Conservation (phyloP, 164 flowering plant species). For the Kingdonia uniflora region DNA sequence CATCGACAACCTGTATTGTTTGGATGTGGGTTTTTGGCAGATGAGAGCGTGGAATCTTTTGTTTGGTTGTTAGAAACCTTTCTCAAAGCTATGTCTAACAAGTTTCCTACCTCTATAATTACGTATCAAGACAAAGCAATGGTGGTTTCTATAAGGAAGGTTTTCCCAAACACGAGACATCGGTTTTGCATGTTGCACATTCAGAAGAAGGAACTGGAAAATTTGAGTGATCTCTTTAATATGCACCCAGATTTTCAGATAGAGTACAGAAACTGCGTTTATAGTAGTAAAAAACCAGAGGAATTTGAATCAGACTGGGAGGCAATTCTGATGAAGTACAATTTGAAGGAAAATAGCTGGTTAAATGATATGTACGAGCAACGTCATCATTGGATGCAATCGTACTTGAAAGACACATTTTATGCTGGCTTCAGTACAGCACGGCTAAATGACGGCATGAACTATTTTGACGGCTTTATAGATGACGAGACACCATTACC, state of each 20-base stretch:
- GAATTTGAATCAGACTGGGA: conserved; percentile 8
- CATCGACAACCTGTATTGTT: conserved; percentile 9
- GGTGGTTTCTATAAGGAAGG: conserved; percentile 7
- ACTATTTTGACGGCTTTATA: conserved; percentile 9
- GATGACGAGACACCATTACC: conserved; percentile 2
- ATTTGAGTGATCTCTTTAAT: conserved; percentile 2
- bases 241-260: conserved; percentile 7
- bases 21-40: conserved; percentile 12
- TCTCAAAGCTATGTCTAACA: conserved; percentile 7
- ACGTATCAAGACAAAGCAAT: conserved; percentile 11
- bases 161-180: conserved; percentile 8
- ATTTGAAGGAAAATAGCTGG: conserved; percentile 6
- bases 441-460: neutral
- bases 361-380: conserved; percentile 4
- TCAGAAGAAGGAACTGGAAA: conserved; percentile 6
- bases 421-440: conserved; percentile 5
- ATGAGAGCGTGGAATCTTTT: conserved; percentile 11
- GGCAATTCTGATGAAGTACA: conserved; percentile 1
- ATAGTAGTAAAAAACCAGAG: neutral
- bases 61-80: conserved; percentile 11
- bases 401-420: conserved; percentile 3
- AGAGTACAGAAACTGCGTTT: conserved; percentile 8
- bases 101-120: conserved; percentile 7
- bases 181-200: conserved; percentile 6
- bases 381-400: conserved; percentile 4